Base-by-base conservation (phyloP, 805 yeast species). In the Hanseniaspora pseudoguilliermondii region DNA sequence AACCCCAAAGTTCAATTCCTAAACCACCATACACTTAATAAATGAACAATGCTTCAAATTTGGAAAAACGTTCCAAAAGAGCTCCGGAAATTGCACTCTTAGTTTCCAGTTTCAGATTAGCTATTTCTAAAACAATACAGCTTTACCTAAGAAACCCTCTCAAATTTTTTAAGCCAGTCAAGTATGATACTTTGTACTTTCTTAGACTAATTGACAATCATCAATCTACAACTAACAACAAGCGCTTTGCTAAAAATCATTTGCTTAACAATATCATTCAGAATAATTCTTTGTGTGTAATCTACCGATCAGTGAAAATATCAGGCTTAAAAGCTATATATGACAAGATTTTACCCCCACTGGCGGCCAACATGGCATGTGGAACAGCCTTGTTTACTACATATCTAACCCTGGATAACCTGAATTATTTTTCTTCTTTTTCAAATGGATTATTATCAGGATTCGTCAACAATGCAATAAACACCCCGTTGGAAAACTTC, bases 401-500 rank as follows among this genome's bases (percentile, higher is more conserved):
- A 0, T 91, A 91, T 65, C 73, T 90, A 60, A 73, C 81, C 0
- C 68, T 79, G 32, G 60, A 62, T 50, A 52, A 61, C 39, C 59
- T 59, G 16, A 59, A 61, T 38, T 65, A 65, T 0, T 51, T 59
- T 16, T 10, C 21, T 18, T 21, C 42, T 11, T 49, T 55, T 49
- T 8, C 23, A 1, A 87, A 96, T 0, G 97, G 97, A 0, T 80
- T 83, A 56, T 60, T 86, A 0, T 96, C 96, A 0, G 97, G 97
- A 1, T 80, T 83, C 0, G 80, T 82, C 25, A 96, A 93, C 62
- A 84, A 95, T n/a, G 70, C 87, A 18, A 90, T 87, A 0, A 95
- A 96, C 1, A 91, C 96, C 1, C 97, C 97, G 0, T 75, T 91
- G 5, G 97, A 91, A 69, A 96, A 97, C 8, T 80, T 91, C 3